These are phyloP conservation scores for Diutina mesorugosa DNA, from an alignment of 1,139 yeast species.

Conservation along the genomic window DNA sequence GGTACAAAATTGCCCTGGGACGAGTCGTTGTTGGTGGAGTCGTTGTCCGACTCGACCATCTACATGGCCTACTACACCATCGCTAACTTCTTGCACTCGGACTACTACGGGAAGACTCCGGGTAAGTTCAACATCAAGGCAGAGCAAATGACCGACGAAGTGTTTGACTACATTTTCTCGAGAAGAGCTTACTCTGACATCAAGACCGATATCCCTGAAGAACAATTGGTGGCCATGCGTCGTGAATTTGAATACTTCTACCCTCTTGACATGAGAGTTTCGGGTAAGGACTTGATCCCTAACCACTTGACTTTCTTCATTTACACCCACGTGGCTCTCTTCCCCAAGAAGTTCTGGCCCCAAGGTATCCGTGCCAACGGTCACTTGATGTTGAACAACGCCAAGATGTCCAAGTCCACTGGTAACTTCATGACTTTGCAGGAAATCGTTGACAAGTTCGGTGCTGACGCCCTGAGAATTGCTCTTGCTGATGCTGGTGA, in stretches of 20 bases:
- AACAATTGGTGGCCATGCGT: slow-evolving; percentile 61
- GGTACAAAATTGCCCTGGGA: slow-evolving; percentile 99
- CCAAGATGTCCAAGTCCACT: slow-evolving; percentile 95
- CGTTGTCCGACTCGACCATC: slow-evolving; percentile 89
- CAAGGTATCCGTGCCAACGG: slow-evolving; percentile 91
- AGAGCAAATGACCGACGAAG: slow-evolving; percentile 85
- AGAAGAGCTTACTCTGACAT: slow-evolving; percentile 41
- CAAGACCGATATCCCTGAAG: slow-evolving; percentile 48
- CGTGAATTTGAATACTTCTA: slow-evolving; percentile 93
- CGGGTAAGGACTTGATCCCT: slow-evolving; percentile 96
- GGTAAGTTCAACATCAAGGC: slow-evolving; percentile 71
- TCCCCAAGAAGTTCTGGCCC: slow-evolving; percentile 91
- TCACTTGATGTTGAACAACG: slow-evolving; percentile 87
- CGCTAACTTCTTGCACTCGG: slow-evolving; percentile 74
- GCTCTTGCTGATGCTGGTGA: slow-evolving; percentile 99
- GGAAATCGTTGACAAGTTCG: slow-evolving; percentile 76
- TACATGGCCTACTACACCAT: slow-evolving; percentile 95
- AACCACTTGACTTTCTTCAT: slow-evolving; percentile 94
- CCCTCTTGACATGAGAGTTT: slow-evolving; percentile 81
- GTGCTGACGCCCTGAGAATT: slow-evolving; percentile 96
- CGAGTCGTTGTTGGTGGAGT: slow-evolving; percentile 82
- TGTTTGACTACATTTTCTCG: slow-evolving; percentile 81
- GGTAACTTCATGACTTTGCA: slow-evolving; percentile 93
- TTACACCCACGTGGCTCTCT: slow-evolving; percentile 83
- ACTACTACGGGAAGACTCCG: slow-evolving; percentile 64